Base-by-base conservation (phyloP, 176 grass and related monocot genomes). In the Alloteropsis semialata region DNA sequence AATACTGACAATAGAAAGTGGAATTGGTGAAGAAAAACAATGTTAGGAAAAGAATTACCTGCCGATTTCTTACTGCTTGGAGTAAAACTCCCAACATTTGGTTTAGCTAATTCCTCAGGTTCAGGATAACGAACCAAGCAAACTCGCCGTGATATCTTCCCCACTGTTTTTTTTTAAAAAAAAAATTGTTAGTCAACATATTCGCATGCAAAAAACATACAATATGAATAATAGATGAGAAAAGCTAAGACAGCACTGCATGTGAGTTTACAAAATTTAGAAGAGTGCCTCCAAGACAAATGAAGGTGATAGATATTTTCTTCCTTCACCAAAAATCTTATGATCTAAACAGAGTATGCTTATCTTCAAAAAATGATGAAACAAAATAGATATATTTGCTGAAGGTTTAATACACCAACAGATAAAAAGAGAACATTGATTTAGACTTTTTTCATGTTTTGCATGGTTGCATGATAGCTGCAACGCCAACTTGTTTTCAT, bases 61-160 rank as follows among this genome's bases (percentile, higher is more conserved):
- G 81, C 80, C 89, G 86, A 69, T 91, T 68, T 94, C 50, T 69
- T 89, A 59, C 42, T 88, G 85, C 81, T 79, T 36, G 85, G 70
- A 79, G 82, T 88, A 74, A 54, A 60, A 74, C 49, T 33, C 14
- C 41, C 78, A 24, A 87, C 55, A 82, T 42, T 42, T 82, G 94
- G 81, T 75, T 89, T 93, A 64, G 69, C 75, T 51, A 94, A 62
- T 84, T 94, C 91, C 45, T 87, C 69, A 65, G 85, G 79, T 30
- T 92, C 76, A 10, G 91, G 91, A 75, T 92, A 97, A 81, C 68
- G 94, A 76, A 97, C 94, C 30, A 97, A 91, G 60, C 54, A 82
- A 44, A 94, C 91, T 50, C 82, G 76, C 33, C 87, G 85, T 50
- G 89, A 74, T 84, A 97, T 92, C 87, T 92, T 97, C 43, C 91